These are phyloP conservation scores for Porphyrellus cyaneotinctus DNA, from an alignment of 768 basidiomycete genomes.

Conservation along the genomic window DNA sequence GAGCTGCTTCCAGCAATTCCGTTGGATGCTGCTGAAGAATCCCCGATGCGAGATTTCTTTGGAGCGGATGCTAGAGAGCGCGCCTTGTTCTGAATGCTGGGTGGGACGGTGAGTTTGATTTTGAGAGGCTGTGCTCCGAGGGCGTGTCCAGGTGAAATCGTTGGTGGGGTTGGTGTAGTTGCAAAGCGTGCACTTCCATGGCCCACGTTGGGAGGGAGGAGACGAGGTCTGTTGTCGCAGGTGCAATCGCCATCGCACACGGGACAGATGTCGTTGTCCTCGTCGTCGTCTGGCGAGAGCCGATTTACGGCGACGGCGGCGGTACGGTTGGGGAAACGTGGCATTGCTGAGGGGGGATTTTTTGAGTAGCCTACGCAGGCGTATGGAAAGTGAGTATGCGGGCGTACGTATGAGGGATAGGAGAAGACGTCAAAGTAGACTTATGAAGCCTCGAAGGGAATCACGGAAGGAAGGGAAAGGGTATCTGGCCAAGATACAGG, in stretches of 20 bases:
- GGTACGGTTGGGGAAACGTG: constrained; percentile 68
- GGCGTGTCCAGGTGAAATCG: constrained; percentile 30
- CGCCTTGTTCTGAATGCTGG: constrained; percentile 47
- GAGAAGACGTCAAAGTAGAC: constrained; percentile 21
- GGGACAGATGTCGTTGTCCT: constrained; percentile 84
- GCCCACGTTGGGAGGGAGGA: constrained; percentile 28
- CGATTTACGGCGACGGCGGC: constrained; percentile 43
- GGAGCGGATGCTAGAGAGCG: constrained; percentile 22
- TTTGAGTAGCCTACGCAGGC: constrained; percentile 37
- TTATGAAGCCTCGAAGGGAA: constrained; percentile 25
- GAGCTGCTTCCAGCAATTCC: constrained; percentile 33
- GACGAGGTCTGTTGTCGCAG: constrained; percentile 50
- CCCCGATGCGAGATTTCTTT: constrained; percentile 29
- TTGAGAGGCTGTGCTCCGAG: constrained; percentile 45
- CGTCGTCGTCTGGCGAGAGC: constrained; percentile 52
- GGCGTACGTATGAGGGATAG: constrained; percentile 22
- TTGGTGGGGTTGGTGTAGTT: constrained; percentile 37
- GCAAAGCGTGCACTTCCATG: constrained; percentile 38
- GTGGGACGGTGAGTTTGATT: constrained; percentile 69
- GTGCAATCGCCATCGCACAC: constrained; percentile 91
- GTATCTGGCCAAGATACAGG: constrained; percentile 11
- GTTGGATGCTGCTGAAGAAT: constrained; percentile 35
- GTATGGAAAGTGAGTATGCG: constrained; percentile 18
- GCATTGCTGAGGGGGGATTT: constrained; percentile 59
- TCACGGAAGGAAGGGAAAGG: constrained; percentile 20